Evolutionary conservation across 192 early-diverging fungal genomes (phyloP).

Genomic region (Umbelopsis vinacea): DNA sequence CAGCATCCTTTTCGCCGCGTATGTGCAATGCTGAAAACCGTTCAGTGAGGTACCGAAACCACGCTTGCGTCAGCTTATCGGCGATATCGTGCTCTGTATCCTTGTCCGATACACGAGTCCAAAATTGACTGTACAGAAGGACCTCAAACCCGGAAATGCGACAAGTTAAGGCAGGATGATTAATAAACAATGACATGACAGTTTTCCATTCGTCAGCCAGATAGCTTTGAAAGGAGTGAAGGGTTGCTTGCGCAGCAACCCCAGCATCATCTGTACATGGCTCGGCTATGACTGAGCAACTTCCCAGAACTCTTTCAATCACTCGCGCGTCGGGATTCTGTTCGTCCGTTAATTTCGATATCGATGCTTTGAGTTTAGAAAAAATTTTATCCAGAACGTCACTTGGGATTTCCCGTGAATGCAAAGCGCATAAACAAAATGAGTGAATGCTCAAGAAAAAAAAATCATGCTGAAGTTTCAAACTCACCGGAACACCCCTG

Average conservation of each 20-base stretch:
- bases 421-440: neutral
- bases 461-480: neutral
- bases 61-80: slow-evolving; percentile 29
- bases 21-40: slow-evolving; percentile 22
- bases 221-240: slow-evolving; percentile 24
- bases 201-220: slow-evolving; percentile 33
- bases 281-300: slow-evolving; percentile 32
- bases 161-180: slow-evolving; percentile 37
- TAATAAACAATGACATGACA: slow-evolving; percentile 35
- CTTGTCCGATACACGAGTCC: slow-evolving; percentile 2
- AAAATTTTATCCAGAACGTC: slow-evolving; percentile 32
- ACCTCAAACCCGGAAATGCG: slow-evolving; percentile 31
- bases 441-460: no score
- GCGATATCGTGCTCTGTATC: neutral
- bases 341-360: slow-evolving; percentile 29
- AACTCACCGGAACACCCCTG: slow-evolving; percentile 28
- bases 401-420: neutral
- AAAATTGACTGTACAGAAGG: slow-evolving; percentile 28
- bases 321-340: slow-evolving; percentile 17
- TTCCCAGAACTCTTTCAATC: slow-evolving; percentile 33
- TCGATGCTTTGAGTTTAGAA: slow-evolving; percentile 28
- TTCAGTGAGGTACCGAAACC: slow-evolving; percentile 35
- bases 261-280: slow-evolving; percentile 3
- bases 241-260: neutral
- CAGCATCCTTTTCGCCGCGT: slow-evolving; percentile 21